These are phyloP conservation scores for Panicum hallii DNA, from an alignment of 202 grass and related monocot species.

Conservation along the genomic window DNA sequence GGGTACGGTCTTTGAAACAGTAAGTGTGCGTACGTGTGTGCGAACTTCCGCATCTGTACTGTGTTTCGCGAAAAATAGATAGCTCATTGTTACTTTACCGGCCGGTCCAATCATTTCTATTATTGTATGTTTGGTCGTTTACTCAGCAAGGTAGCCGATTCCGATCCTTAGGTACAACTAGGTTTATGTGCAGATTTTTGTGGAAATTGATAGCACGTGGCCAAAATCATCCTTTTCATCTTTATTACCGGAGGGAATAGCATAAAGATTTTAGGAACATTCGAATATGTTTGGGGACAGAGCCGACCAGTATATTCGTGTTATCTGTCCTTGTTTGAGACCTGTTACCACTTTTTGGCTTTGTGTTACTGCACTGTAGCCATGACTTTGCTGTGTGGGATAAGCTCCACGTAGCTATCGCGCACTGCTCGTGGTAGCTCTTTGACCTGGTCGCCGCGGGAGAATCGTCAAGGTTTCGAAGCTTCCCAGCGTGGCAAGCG, in stretches of 20 bases:
- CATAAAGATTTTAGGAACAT: conserved; percentile 10
- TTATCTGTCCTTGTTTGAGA: neutral
- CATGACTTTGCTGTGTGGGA: conserved; percentile 7
- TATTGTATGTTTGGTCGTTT: neutral
- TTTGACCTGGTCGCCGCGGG: conserved; percentile 15
- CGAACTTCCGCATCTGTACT: too few species aligned
- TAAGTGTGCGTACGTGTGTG: too few species aligned
- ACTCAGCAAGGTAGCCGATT: neutral
- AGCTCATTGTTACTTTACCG: neutral
- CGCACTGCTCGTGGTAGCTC: neutral
- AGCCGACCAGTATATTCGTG: neutral
- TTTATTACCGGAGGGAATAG: neutral
- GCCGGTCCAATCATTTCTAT: neutral
- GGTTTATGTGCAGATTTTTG: neutral
- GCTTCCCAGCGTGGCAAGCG: neutral
- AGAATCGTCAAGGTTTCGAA: neutral
- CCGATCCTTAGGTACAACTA: neutral
- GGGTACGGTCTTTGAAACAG: neutral
- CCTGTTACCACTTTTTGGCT: neutral
- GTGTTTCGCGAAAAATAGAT: too few species aligned
- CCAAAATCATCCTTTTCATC: neutral
- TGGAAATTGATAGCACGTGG: neutral
- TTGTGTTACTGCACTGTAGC: neutral
- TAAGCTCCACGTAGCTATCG: conserved; percentile 37
- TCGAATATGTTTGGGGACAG: neutral